A percentile compares a stretch with the other conserved stretches of the same genome.
These are phyloP conservation scores for Lactarius sp. DNA, from an alignment of 768 basidiomycete genomes.

Conservation along the genomic window DNA sequence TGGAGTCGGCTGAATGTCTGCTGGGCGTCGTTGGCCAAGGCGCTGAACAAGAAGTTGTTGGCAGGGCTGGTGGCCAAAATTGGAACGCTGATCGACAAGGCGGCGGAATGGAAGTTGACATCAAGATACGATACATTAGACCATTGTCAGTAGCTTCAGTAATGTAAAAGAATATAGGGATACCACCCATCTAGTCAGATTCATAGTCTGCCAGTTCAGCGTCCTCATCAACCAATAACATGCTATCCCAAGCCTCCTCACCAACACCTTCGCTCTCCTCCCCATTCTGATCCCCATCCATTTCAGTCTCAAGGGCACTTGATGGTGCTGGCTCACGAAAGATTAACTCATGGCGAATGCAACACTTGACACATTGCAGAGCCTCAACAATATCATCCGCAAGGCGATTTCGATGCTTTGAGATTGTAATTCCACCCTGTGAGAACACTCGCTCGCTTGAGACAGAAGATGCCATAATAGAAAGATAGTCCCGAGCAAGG, in stretches of 20 bases:
- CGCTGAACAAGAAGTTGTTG: slow-evolving; percentile 50
- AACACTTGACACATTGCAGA: not conserved
- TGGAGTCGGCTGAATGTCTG: slow-evolving; percentile 55
- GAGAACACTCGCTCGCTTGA: not conserved
- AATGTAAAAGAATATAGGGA: too few relatives aligned
- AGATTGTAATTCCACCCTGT: not conserved
- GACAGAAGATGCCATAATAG: not conserved
- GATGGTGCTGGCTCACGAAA: not conserved
- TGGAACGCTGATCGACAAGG: slow-evolving; percentile 60
- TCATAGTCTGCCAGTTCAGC: too few relatives aligned
- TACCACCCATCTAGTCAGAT: too few relatives aligned
- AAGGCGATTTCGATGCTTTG: not conserved
- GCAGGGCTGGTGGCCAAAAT: slow-evolving; percentile 67
- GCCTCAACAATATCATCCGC: not conserved
- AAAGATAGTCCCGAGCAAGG: not conserved
- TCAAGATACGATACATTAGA: too few relatives aligned
- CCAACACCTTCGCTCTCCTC: not conserved
- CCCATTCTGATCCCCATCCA: too few relatives aligned
- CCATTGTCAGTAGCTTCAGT: too few relatives aligned
- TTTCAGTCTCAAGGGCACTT: not conserved
- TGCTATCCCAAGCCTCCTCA: not conserved
- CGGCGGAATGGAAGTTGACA: slow-evolving; percentile 64
- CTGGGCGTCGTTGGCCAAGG: slow-evolving; percentile 47
- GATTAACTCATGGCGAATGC: not conserved
- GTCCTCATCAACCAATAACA: not conserved